These are phyloP conservation scores for Calonectria fujianensis DNA, from an alignment of 2,329 filamentous ascomycete species.

Conservation along the genomic window DNA sequence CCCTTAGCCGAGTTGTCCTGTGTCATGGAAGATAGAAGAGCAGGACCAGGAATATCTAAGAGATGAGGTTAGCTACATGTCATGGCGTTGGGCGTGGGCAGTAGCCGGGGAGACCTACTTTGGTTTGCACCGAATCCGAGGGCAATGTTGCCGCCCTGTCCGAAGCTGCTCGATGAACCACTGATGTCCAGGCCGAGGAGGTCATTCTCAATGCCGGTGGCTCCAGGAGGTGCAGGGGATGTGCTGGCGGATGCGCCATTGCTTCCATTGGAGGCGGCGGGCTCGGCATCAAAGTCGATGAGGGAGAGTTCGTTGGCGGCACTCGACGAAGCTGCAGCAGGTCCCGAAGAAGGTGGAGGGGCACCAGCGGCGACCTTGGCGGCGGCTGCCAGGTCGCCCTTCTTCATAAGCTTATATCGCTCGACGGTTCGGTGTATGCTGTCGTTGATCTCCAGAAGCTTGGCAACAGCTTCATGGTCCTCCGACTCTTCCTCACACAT, in stretches of 20 bases:
- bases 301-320: constrained; percentile 86
- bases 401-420: constrained; percentile 96
- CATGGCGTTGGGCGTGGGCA: not conserved
- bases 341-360: constrained; percentile 72
- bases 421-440: constrained; percentile 98
- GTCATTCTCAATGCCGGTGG: constrained; percentile 89
- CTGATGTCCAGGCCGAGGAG: constrained; percentile 90
- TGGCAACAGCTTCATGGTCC: constrained; percentile 95
- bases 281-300: constrained; percentile 88
- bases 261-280: constrained; percentile 72
- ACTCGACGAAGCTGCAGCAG: constrained; percentile 67
- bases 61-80: constrained; percentile 44
- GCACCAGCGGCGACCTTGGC: constrained; percentile 89
- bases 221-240: constrained; percentile 61
- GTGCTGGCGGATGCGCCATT: constrained; percentile 61
- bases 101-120: constrained; percentile 68
- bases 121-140: constrained; percentile 84
- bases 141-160: constrained; percentile 87
- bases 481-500: constrained; percentile 99
- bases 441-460: constrained; percentile 97
- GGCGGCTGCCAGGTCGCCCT: constrained; percentile 90
- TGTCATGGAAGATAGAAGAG: constrained; percentile 78
- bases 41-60: constrained; percentile 78
- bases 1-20: constrained; percentile 75
- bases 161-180: constrained; percentile 75